These are phyloP conservation scores for Trichosphaerium sp. DNA, from an alignment of 78 protist genomes.

Conservation along the genomic window DNA sequence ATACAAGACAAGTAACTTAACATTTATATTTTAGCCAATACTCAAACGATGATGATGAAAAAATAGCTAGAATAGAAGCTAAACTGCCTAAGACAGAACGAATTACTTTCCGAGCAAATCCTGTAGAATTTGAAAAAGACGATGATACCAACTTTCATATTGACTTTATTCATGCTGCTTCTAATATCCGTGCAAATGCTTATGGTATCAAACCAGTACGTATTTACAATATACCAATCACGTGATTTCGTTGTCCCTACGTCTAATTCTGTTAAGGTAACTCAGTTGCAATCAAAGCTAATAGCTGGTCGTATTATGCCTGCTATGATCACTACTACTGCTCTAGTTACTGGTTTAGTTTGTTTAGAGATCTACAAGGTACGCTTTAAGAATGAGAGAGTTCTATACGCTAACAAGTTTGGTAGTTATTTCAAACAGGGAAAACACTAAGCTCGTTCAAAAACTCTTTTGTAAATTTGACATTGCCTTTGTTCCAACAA, in stretches of 20 bases:
- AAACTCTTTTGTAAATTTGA: conserved; percentile 90
- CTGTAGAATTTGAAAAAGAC: conserved; percentile 72
- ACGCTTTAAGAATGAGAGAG: no score
- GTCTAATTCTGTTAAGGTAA: no score
- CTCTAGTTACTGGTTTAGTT: conserved; percentile 88
- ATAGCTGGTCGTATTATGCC: conserved; percentile 99
- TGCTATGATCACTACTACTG: conserved; percentile 99
- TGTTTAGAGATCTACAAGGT: no score
- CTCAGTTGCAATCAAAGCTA: conserved; percentile 39
- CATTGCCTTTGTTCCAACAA: conserved; percentile 82
- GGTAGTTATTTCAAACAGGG: no score
- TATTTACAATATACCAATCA: conserved; percentile 62
- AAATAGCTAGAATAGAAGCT: no score
- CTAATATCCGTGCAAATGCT: conserved; percentile 95
- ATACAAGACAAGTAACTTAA: no score
- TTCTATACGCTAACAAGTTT: no score
- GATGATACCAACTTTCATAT: conserved; percentile 98
- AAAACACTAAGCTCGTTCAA: conserved; percentile 65
- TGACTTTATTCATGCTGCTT: conserved; percentile 88
- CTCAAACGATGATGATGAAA: no score
- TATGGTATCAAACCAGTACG: conserved; percentile 81
- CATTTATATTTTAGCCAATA: no score
- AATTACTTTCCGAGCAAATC: neutral
- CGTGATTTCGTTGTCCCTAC: no score
- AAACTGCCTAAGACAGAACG: no score